Conservation (phyloP, 495 filamentous ascomycete species). For the Cercophora scortea region DNA sequence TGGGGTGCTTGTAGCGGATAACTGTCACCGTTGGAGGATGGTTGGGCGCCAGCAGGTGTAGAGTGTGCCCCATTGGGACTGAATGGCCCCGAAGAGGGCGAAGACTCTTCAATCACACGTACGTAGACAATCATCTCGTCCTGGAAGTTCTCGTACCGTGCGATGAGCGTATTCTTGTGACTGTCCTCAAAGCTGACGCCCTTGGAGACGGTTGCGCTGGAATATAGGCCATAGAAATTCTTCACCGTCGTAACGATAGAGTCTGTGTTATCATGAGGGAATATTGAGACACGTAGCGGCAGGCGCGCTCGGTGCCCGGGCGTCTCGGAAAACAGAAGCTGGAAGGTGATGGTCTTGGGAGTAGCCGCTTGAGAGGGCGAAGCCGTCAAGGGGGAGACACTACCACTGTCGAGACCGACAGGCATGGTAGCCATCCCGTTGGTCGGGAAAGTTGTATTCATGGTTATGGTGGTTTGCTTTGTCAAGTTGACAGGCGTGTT, state of each 20-base stretch:
- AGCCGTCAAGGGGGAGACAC: slow-evolving; percentile 40
- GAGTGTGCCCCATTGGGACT: slow-evolving; percentile 27
- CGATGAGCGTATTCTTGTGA: slow-evolving; percentile 78
- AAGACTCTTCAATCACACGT: slow-evolving; percentile 64
- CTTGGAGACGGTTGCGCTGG: slow-evolving; percentile 51
- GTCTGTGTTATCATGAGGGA: slow-evolving; percentile 86
- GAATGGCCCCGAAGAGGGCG: slow-evolving; percentile 33
- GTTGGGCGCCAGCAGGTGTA: slow-evolving; percentile 20
- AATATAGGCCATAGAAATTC: slow-evolving; percentile 93
- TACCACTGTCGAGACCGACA: slow-evolving; percentile 19
- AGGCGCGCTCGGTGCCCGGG: slow-evolving; percentile 69
- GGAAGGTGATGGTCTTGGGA: slow-evolving; percentile 72
- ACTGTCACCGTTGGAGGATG: slow-evolving; percentile 17
- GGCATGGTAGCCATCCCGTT: slow-evolving; percentile 7
- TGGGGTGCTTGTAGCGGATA: slow-evolving; percentile 43
- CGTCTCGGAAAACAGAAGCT: slow-evolving; percentile 68
- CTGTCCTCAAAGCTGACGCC: slow-evolving; percentile 90
- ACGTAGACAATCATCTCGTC: slow-evolving; percentile 89
- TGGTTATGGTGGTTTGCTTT: slow-evolving; percentile 3
- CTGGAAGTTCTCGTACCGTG: slow-evolving; percentile 86
- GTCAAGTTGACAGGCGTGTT: background rate
- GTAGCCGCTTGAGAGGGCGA: slow-evolving; percentile 29
- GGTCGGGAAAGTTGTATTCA: slow-evolving; percentile 8
- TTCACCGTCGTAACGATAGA: slow-evolving; percentile 95
- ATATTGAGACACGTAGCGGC: slow-evolving; percentile 87